Evolutionary conservation across 2,329 filamentous ascomycete species (phyloP), one percentile per base, ranked within the genome.

Genomic region (Phialemoniopsis sp.): DNA sequence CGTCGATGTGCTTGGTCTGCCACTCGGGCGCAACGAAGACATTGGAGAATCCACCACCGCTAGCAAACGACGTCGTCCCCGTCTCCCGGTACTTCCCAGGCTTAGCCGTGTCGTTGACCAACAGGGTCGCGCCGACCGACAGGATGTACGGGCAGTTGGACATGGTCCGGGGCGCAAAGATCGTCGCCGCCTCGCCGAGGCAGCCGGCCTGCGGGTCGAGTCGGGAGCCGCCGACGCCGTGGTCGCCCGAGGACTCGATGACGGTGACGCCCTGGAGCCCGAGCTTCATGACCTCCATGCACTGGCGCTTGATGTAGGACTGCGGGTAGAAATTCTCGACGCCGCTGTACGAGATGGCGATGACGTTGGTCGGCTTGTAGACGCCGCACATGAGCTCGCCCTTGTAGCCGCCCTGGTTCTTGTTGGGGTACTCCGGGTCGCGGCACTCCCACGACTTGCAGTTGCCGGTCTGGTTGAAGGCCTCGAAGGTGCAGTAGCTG

Each of bases 321-420:
- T 65, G 56, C 0, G 77, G 76, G 15, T 80, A 61, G 16, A 72
- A 70, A 5, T 59, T 57, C 55, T 82, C 77, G 32, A 70, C 64
- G 32, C 70, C 70, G 34, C 74, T 74, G 51, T 80, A 79, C 4
- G 70, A 75, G 46, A 81, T 73, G 29, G 66, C 70, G 43, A 78
- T 67, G 7, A 79, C 75, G 45, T 78, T 76, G 9, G 76, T 73
- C 3, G 74, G 71, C 47, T 68, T 62, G 58, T 55, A 59, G 12
- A 51, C 50, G 32, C 57, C 59, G 46, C 56, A 64, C 46, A 55
- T 51, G 15, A 62, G 54, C 32, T 54, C 42, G 15, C 70, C 70
- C 42, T 69, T 67, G 57, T 74, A 78, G 17, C 72, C 73, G 21
- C 62, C 68, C 0, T 53, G 16, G 9, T 54, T 48, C 0, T 60